Base-by-base conservation (phyloP, 2,329 filamentous ascomycete species). In the Cladophialophora psammophila region DNA sequence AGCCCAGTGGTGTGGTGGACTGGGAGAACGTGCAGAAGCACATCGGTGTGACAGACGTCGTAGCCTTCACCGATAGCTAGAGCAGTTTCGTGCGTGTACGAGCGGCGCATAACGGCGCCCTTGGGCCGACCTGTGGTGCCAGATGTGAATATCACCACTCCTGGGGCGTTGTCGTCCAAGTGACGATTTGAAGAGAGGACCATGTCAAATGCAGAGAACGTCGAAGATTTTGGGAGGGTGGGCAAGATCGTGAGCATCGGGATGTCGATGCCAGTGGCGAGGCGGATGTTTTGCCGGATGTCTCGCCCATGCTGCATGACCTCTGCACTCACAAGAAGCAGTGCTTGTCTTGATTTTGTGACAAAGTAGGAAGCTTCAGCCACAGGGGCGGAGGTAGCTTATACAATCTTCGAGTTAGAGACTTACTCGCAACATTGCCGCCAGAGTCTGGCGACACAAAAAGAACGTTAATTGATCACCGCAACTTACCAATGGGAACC, bases 1-100 rank as follows among this genome's bases (percentile, higher is more conserved):
- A 72, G 20, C 0, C 71, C 71, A 8, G 71, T 70, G 18, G 66
- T 65, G 78, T 75, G 32, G 76, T 74, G 20, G 74, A 76, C 69
- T 75, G 78, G 58, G 71, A 73, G 58, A 76, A 54, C 18, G 20
- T 61, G 59, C 9, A 61, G 59, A 76, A 76, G 67, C 74, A 78
- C 40, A 74, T 77, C 34, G 74, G 54, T 61, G 31, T 55, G 72
- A 62, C 1, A 73, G 53, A 56, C 67, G 8, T 70, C 72, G 34
- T 76, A 72, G 1, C 70, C 65, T 40, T 68, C 58, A 6, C 35
- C 64, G 35, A 69, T 54, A 5, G 52, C 42, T 1, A 67, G 36
- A 5, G 64, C 62, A 7, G 74, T 73, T 8, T 72, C 73, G 31
- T 75, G 72, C 8, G 67, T 55, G 9, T 64, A 64, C 20, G 42